phyloP scores from a whole-genome alignment of 495 filamentous ascomycete species.

The Aspergillus wentii region DNA sequence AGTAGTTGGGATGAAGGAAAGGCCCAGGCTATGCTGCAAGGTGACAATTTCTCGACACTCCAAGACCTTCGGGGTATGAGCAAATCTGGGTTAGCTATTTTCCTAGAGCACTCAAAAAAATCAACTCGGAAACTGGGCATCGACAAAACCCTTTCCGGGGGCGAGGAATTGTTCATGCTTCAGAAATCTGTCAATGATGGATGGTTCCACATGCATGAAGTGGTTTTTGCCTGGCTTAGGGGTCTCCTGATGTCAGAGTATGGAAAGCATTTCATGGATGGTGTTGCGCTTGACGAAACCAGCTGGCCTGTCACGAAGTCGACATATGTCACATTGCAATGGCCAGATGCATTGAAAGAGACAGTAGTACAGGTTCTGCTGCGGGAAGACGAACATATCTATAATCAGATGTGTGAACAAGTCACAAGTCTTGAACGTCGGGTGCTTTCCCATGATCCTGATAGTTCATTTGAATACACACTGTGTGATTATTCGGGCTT shows the following conservation, averaged over 20 bases:
- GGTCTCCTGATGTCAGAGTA: slow-evolving; percentile 46
- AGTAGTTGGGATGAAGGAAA: slow-evolving; percentile 57
- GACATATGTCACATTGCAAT: slow-evolving; percentile 59
- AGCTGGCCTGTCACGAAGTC: slow-evolving; percentile 30
- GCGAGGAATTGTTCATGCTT: slow-evolving; percentile 53
- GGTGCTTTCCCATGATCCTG: slow-evolving; percentile 21
- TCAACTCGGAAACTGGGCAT: slow-evolving; percentile 46
- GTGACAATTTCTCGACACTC: slow-evolving; percentile 47
- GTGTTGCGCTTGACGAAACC: slow-evolving; percentile 6
- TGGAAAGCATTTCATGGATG: slow-evolving; percentile 13
- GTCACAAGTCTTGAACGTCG: slow-evolving; percentile 30
- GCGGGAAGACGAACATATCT: slow-evolving; percentile 64
- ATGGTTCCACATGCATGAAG: slow-evolving; percentile 58
- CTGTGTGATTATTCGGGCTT: slow-evolving; percentile 20
- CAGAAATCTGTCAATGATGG: slow-evolving; percentile 45
- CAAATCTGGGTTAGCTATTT: slow-evolving; percentile 62
- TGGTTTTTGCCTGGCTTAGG: slow-evolving; percentile 61
- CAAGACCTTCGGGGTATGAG: slow-evolving; percentile 40
- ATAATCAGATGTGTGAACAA: slow-evolving; percentile 43
- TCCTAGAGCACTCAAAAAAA: slow-evolving; percentile 73
- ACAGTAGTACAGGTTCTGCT: slow-evolving; percentile 63
- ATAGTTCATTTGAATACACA: slow-evolving; percentile 21
- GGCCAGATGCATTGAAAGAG: slow-evolving; percentile 70
- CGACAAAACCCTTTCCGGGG: slow-evolving; percentile 50
- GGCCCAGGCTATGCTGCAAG: slow-evolving; percentile 49